Base-by-base conservation (phyloP, 345 rosid species). In the Citrus mangshanensis region DNA sequence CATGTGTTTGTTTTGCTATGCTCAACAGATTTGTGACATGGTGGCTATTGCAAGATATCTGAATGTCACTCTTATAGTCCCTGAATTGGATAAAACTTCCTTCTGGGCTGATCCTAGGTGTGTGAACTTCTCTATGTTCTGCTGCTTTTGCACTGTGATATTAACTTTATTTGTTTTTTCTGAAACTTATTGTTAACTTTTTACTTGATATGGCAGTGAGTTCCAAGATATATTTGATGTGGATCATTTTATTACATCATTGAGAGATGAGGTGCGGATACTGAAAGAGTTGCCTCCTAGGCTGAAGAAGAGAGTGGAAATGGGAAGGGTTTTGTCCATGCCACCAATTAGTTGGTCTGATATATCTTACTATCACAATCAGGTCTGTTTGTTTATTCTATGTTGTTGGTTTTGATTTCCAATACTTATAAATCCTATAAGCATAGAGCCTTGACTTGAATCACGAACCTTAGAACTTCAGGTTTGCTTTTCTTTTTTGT, bases 21-120 rank as follows among this genome's bases (percentile, higher is more conserved):
- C 28, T 59, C 76, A 74, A 72, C 84, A 93, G 98, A 93, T 93
- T 49, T 93, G 98, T 84, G 98, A 93, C 79, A 93, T 93, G 98
- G 98, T 91, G 28, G 89, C 98, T 28, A 90, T 91, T 74, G 98
- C 98, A 21, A 91, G 98, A 75, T 84, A 87, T 81, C 70, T 93
- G 86, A 91, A 93, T 82, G 98, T 93, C 34, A 93, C 98, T 25
- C 98, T 93, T 83, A 89, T 93, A 73, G 98, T 93, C 18, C 98
- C 98, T 3, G 95, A 91, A 83, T 89, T 93, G 70, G 97, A 93
- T 82, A 93, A 93, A 86, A 81, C 92, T 67, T 93, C 97, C 18
- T 93, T 91, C 77, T 93, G 98, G 98, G 92, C 93, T 82, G 98
- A 93, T 86, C 96, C 94, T 70, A 91, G 98, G 98, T 91, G 64